Percentiles rank a stretch among this genome's conserved stretches.
phyloP scores from a whole-genome alignment of 2,329 filamentous ascomycete genomes.

The Aspergillus pseudoterreus region DNA sequence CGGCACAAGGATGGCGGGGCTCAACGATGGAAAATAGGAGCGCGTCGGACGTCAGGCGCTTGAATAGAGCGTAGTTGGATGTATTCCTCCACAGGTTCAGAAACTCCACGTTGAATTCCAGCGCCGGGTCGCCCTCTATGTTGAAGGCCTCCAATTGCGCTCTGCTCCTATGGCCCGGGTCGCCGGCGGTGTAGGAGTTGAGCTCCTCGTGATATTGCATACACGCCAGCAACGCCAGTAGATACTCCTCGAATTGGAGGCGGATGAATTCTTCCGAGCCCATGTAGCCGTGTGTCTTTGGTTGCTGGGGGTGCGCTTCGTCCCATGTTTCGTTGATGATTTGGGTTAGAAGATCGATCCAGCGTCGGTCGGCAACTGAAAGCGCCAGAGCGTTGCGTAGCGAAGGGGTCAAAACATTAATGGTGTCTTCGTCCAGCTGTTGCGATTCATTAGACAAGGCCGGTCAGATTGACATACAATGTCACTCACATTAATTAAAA shows the following conservation, averaged over 20 bases:
- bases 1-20: slow-evolving; percentile 87
- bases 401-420: slow-evolving; percentile 78
- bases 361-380: slow-evolving; percentile 82
- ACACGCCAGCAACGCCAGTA: slow-evolving; percentile 80
- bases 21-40: slow-evolving; percentile 94
- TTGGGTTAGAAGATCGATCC: slow-evolving; percentile 94
- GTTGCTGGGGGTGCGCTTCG: slow-evolving; percentile 77
- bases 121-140: slow-evolving; percentile 76
- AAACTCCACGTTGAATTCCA: slow-evolving; percentile 81
- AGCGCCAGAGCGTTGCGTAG: slow-evolving; percentile 72
- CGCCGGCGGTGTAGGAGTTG: slow-evolving; percentile 45
- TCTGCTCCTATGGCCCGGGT: slow-evolving; percentile 36
- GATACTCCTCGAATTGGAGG: slow-evolving; percentile 94
- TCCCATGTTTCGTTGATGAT: slow-evolving; percentile 97
- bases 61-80: slow-evolving; percentile 88
- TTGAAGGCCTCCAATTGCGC: slow-evolving; percentile 54
- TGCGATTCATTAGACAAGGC: background rate
- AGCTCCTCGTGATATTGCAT: slow-evolving; percentile 83
- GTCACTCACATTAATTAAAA: slow-evolving; percentile 70
- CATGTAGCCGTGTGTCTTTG: slow-evolving; percentile 92
- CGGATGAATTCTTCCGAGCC: slow-evolving; percentile 97
- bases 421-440: slow-evolving; percentile 75
- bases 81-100: slow-evolving; percentile 83
- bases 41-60: slow-evolving; percentile 67
- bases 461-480: background rate